A percentile compares a stretch with the other conserved stretches of the same genome.
phyloP scores from a whole-genome alignment of 2,329 filamentous ascomycete genomes.

The Sporothrix brunneoviolacea region DNA sequence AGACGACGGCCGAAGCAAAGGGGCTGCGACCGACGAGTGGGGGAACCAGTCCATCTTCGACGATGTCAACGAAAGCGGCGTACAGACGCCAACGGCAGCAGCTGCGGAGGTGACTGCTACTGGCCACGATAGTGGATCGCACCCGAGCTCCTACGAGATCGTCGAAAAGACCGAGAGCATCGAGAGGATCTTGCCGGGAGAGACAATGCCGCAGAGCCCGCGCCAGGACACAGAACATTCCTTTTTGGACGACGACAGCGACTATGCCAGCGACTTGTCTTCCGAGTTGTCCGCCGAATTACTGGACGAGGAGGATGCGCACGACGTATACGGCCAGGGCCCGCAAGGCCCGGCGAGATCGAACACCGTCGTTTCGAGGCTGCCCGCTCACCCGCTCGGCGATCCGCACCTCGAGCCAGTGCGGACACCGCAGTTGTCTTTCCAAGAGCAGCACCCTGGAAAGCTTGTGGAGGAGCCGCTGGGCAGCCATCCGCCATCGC shows the following conservation, averaged over 20 bases:
- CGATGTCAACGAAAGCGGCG: constrained; percentile 31
- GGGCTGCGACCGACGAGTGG: constrained; percentile 39
- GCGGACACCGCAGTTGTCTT: constrained; percentile 18
- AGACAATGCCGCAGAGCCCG: constrained; percentile 24
- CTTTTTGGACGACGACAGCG: constrained; percentile 41
- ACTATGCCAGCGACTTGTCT: constrained; percentile 52
- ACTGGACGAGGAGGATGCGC: constrained; percentile 28
- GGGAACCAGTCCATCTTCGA: constrained; percentile 48
- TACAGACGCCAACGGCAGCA: constrained; percentile 18
- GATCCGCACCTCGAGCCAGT: constrained; percentile 19
- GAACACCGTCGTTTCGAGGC: constrained; percentile 28
- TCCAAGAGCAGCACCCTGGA: constrained; percentile 12
- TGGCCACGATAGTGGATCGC: constrained; percentile 19
- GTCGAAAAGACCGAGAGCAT: constrained; percentile 48
- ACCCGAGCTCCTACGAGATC: constrained; percentile 46
- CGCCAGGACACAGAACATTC: constrained; percentile 31
- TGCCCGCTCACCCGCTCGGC: constrained; percentile 31
- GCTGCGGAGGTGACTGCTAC: constrained; percentile 7
- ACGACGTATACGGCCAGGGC: constrained; percentile 21
- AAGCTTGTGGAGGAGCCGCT: constrained; percentile 12
- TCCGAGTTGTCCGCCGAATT: constrained; percentile 55
- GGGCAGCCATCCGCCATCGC: constrained; percentile 31
- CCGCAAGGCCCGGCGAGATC: constrained; percentile 19
- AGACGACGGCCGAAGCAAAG: constrained; percentile 41
- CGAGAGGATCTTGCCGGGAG: constrained; percentile 34